Base-by-base conservation (phyloP, 192 early-diverging fungal species). In the Cladochytrium replicatum region DNA sequence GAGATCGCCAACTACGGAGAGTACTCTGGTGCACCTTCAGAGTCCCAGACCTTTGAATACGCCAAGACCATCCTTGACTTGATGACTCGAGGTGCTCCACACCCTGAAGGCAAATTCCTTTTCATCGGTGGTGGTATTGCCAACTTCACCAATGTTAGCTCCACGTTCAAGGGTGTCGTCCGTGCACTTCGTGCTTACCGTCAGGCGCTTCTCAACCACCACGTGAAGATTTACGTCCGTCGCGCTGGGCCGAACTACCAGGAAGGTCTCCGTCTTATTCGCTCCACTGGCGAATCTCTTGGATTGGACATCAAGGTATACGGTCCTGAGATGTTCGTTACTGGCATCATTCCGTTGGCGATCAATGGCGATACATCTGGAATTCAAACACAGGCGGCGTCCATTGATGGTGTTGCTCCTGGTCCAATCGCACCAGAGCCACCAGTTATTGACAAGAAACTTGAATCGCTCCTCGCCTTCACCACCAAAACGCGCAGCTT, bases 1-100 rank as follows among this genome's bases (percentile, higher is more conserved):
- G 92, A 98, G 69, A 77, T 98, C 22, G 95, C 95, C 69, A 98
- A 98, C 78, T 98, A 98, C 69, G 95, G 95, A 61, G 95, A 98
- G 73, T 98, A 98, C 81, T 98, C 95, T 42, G 95, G 95, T 41
- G 95, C 95, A 25, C 95, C 95, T 3, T 91, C 92, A n/a, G 95
- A 98, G 70, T 86, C 83, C 23, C 95, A 98, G 74, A 98, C 95
- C 17, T 98, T 96, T 64, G 95, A 98, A 71, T 98, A 96, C 65
- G 89, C 91, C 57, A 94, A 93, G 75, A 98, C 95, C 25, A 92
- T 98, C 45, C 69, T 98, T 26, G 95, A 98, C 52, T 71, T 98
- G 43, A 98, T 98, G 95, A 98, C 95, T 22, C 89, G 92, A 52
- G 83, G 81, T 41, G 55, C 67, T 8, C 65, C 68, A 37, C 78